Evolutionary conservation across 2,329 filamentous ascomycete species (phyloP).

Genomic region (Ophiocordyceps camponoti-rufipedis): DNA sequence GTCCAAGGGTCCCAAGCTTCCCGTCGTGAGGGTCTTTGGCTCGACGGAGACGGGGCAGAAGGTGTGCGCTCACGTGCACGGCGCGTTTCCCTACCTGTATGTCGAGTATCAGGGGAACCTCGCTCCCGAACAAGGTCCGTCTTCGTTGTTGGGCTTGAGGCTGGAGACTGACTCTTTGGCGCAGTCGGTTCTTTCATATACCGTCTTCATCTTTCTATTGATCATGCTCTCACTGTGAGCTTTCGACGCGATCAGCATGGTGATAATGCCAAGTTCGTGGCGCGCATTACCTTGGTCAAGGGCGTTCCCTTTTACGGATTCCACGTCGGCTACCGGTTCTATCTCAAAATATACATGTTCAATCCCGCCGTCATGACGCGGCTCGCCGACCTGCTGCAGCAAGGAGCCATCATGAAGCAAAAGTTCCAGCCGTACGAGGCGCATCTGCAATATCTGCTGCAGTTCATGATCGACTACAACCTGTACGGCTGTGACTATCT

Average conservation of each 20-base stretch:
- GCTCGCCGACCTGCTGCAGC: conserved; percentile 68
- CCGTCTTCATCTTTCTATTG: conserved; percentile 68
- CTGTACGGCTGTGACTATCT: conserved; percentile 87
- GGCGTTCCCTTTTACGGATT: conserved; percentile 93
- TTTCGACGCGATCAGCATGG: conserved; percentile 61
- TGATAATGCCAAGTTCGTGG: conserved; percentile 55
- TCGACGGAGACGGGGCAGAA: conserved; percentile 90
- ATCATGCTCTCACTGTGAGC: conserved; percentile 72
- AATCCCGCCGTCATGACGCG: conserved; percentile 79
- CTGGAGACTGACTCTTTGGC: conserved; percentile 1
- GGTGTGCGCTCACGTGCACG: conserved; percentile 89
- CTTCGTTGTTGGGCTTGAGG: background rate
- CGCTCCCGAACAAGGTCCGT: conserved; percentile 46
- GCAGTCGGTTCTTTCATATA: conserved; percentile 59
- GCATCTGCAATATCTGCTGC: conserved; percentile 77
- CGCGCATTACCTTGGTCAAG: conserved; percentile 80
- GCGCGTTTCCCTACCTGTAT: conserved; percentile 90
- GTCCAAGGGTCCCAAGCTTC: conserved; percentile 52
- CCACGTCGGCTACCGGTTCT: conserved; percentile 78
- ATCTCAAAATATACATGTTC: conserved; percentile 86
- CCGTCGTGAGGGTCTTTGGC: conserved; percentile 79
- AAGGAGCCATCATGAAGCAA: conserved; percentile 71
- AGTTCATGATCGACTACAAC: conserved; percentile 99
- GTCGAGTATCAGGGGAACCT: conserved; percentile 64
- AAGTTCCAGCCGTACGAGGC: conserved; percentile 85